phyloP scores from a whole-genome alignment of 1,139 yeast species.

The Geotrichum candidum region DNA sequence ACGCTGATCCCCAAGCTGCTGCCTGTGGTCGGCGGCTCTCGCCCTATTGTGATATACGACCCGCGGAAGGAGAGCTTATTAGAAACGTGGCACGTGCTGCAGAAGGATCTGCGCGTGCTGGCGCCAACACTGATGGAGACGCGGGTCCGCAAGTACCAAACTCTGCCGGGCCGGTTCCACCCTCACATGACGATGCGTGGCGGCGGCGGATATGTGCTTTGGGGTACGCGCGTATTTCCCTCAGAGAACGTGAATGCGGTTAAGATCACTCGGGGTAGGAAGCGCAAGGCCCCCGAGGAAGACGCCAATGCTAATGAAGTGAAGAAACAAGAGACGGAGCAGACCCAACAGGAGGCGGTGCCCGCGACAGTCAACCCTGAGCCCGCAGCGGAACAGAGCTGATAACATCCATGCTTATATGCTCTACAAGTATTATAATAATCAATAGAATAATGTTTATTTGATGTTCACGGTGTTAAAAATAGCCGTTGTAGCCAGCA shows the following conservation, averaged over 20 bases:
- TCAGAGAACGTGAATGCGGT: constrained; percentile 46
- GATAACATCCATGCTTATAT: too few relatives aligned
- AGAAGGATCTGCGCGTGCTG: constrained; percentile 60
- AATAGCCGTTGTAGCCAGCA: too few relatives aligned
- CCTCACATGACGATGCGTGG: constrained; percentile 93
- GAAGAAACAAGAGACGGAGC: neutral
- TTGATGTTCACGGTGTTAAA: too few relatives aligned
- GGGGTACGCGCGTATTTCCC: constrained; percentile 78
- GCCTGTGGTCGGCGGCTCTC: constrained; percentile 72
- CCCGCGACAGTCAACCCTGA: neutral
- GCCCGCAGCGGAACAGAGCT: neutral
- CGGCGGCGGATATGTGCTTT: constrained; percentile 81
- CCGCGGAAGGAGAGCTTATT: constrained; percentile 75
- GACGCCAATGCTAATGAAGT: neutral
- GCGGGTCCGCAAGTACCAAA: constrained; percentile 80
- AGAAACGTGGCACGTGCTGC: constrained; percentile 62
- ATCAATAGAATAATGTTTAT: too few relatives aligned
- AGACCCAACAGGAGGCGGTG: neutral
- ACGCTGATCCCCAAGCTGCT: constrained; percentile 57
- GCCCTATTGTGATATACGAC: constrained; percentile 77
- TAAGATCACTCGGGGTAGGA: constrained; percentile 27
- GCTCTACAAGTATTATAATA: too few relatives aligned
- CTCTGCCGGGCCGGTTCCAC: constrained; percentile 89
- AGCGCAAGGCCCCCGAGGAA: constrained; percentile 22
- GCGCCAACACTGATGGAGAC: constrained; percentile 84